phyloP scores from a whole-genome alignment of 441 rosid genomes.

The Cnidoscolus chayamansa region DNA sequence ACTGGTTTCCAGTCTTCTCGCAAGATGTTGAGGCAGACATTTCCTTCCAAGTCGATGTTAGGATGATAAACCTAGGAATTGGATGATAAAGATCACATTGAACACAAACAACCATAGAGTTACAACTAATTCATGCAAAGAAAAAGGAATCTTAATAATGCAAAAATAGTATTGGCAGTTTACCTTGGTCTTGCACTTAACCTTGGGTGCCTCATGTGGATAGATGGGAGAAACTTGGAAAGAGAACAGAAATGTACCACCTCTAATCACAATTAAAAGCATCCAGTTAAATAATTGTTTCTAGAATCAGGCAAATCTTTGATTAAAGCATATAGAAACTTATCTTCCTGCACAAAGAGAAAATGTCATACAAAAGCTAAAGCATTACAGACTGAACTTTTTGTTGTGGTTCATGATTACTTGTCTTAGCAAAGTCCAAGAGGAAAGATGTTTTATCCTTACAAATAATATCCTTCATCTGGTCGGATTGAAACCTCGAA shows the following conservation, averaged over 20 bases:
- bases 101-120: background rate
- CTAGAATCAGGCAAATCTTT: background rate
- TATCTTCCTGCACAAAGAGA: background rate
- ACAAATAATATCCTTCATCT: slow-evolving; percentile 91
- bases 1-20: slow-evolving; percentile 99
- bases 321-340: slow-evolving; percentile 5
- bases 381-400: background rate
- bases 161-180: background rate
- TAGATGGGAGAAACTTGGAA: slow-evolving; percentile 83
- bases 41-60: slow-evolving; percentile 94
- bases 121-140: background rate
- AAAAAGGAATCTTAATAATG: background rate
- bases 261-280: slow-evolving; percentile 33
- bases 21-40: slow-evolving; percentile 82
- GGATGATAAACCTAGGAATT: slow-evolving; percentile 80
- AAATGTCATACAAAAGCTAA: background rate
- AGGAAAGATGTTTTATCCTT: slow-evolving; percentile 24
- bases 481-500: slow-evolving; percentile 86
- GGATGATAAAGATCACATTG: background rate
- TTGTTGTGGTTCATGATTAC: background rate
- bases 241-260: slow-evolving; percentile 59
- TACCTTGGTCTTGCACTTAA: slow-evolving; percentile 97
- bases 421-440: background rate
- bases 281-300: background rate
- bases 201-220: slow-evolving; percentile 95